Percentiles rank a stretch among this genome's conserved stretches.
These are phyloP conservation scores for Chenopodium berlandieri DNA, from an alignment of 148 eudicot species.

Conservation along the genomic window DNA sequence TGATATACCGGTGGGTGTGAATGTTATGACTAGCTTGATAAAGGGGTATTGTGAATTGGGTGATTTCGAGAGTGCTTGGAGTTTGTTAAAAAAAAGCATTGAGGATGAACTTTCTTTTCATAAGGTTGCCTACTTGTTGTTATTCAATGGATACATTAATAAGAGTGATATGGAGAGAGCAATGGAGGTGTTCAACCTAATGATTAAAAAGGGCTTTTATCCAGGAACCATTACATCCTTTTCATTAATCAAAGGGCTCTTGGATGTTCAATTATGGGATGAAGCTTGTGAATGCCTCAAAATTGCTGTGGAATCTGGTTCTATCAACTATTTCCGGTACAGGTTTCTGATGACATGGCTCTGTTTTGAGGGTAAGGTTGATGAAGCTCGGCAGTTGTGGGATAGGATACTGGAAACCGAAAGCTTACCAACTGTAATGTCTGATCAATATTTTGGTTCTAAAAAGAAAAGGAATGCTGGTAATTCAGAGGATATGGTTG, in stretches of 20 bases:
- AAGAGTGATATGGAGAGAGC: constrained; percentile 50
- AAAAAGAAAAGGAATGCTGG: constrained; percentile 49
- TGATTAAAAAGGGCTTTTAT: constrained; percentile 50
- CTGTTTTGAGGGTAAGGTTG: constrained; percentile 44
- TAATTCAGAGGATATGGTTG: constrained; percentile 43
- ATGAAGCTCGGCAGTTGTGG: constrained; percentile 50
- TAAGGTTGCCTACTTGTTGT: constrained; percentile 52
- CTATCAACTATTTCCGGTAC: constrained; percentile 48
- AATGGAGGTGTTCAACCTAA: constrained; percentile 42
- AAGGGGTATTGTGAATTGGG: constrained; percentile 57
- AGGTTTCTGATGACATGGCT: constrained; percentile 47
- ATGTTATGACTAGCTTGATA: constrained; percentile 62
- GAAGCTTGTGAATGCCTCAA: constrained; percentile 46
- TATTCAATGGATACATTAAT: constrained; percentile 53
- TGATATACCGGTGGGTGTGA: constrained; percentile 46
- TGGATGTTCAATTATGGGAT: constrained; percentile 36
- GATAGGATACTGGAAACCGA: constrained; percentile 62
- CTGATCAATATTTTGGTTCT: constrained; percentile 45
- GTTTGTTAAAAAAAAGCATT: constrained; percentile 41
- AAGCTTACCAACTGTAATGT: constrained; percentile 38
- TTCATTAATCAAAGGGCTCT: constrained; percentile 43
- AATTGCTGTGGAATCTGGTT: constrained; percentile 50
- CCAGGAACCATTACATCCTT: constrained; percentile 39
- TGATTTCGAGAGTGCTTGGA: constrained; percentile 51
- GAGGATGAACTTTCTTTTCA: constrained; percentile 54